These are phyloP conservation scores for Dendrobium huoshanense DNA, from an alignment of 106 monocot species.

Conservation along the genomic window DNA sequence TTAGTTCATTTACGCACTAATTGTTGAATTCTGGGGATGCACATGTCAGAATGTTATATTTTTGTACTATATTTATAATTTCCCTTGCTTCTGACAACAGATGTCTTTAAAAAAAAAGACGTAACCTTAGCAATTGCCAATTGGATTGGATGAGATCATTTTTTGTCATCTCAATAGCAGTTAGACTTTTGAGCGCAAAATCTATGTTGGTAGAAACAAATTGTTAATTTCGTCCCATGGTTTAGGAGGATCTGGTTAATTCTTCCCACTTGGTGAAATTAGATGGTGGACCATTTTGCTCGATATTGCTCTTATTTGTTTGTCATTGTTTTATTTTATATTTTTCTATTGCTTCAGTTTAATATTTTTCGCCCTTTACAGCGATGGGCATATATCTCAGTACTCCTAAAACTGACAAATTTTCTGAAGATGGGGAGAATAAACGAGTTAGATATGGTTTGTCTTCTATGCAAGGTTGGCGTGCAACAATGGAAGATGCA, in stretches of 20 bases:
- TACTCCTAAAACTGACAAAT: constrained; percentile 69
- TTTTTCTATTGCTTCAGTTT: background rate
- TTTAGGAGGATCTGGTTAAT: background rate
- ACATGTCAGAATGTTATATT: background rate
- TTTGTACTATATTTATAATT: background rate
- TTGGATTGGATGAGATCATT: background rate
- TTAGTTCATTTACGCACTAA: background rate
- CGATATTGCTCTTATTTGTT: background rate
- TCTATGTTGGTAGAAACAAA: background rate
- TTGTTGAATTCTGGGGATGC: background rate
- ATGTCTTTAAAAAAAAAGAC: background rate
- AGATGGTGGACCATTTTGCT: background rate
- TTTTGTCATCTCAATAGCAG: background rate
- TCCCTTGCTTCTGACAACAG: background rate
- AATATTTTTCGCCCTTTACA: background rate
- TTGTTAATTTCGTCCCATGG: background rate
- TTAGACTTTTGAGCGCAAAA: background rate
- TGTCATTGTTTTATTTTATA: background rate
- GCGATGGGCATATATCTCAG: constrained; percentile 68
- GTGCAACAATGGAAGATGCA: constrained; percentile 73
- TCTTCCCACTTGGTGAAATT: background rate
- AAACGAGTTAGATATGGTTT: constrained; percentile 40
- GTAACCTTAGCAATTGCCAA: background rate
- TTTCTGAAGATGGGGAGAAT: constrained; percentile 75
- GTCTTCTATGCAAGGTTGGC: constrained; percentile 85